Evolutionary conservation across 352 stramenopile species (phyloP).

Genomic region (Pythium guiyangense): DNA sequence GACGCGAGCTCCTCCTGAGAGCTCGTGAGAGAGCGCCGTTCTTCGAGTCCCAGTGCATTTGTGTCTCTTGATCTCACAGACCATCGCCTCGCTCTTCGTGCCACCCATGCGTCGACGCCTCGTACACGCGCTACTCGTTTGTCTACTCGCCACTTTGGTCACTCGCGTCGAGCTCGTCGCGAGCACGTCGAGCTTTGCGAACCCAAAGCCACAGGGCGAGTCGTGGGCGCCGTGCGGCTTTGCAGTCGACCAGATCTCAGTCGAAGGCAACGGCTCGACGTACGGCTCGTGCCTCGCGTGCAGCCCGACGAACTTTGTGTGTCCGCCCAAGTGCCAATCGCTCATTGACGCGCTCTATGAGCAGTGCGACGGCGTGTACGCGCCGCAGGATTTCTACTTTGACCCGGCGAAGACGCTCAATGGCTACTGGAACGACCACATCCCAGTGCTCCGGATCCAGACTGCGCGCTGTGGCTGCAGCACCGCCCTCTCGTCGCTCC

Average conservation of each 20-base stretch:
- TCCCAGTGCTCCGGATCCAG: slow-evolving; percentile 41
- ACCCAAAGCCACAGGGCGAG: slow-evolving; percentile 47
- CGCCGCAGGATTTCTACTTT: slow-evolving; percentile 58
- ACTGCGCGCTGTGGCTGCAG: slow-evolving; percentile 60
- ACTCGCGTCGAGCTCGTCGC: slow-evolving; percentile 10
- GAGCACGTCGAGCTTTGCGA: slow-evolving; percentile 34
- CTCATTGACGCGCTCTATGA: slow-evolving; percentile 69
- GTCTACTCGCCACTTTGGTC: slow-evolving; percentile 11
- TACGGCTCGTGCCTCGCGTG: slow-evolving; percentile 66
- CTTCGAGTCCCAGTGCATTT: too few relatives aligned
- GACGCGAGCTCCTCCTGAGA: too few relatives aligned
- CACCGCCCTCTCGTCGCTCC: background rate
- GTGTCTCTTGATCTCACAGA: too few relatives aligned
- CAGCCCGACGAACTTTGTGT: slow-evolving; percentile 41
- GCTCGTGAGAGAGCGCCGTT: too few relatives aligned
- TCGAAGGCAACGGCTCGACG: slow-evolving; percentile 53
- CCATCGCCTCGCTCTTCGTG: too few relatives aligned
- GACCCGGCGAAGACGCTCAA: slow-evolving; percentile 46
- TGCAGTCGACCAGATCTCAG: slow-evolving; percentile 38
- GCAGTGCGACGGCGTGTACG: slow-evolving; percentile 56
- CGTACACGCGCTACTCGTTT: background rate
- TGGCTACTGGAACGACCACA: slow-evolving; percentile 66
- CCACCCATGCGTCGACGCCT: too few relatives aligned
- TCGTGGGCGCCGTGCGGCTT: slow-evolving; percentile 60
- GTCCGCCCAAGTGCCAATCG: slow-evolving; percentile 62